These are phyloP conservation scores for Panicum miliaceum DNA, from an alignment of 176 grass and related monocot genomes.

Conservation along the genomic window DNA sequence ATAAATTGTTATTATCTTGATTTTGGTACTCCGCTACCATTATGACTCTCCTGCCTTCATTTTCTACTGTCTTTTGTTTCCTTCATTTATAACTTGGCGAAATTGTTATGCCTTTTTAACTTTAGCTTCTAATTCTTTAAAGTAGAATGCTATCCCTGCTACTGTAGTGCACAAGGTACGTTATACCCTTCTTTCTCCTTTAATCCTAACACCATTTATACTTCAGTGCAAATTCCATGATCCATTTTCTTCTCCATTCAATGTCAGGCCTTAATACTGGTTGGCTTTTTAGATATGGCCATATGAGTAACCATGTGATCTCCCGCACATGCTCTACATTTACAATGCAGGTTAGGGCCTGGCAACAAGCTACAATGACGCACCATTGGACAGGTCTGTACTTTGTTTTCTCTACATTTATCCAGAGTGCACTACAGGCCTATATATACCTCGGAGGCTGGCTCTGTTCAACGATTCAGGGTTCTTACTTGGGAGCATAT, in stretches of 20 bases:
- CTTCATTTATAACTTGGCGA: neutral
- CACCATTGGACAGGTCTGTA: neutral
- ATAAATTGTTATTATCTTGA: constrained; percentile 15
- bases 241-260: constrained; percentile 3
- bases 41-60: neutral
- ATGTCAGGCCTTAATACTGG: neutral
- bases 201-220: neutral
- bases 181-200: neutral
- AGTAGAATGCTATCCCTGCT: neutral
- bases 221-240: constrained; percentile 18
- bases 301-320: constrained; percentile 25
- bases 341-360: constrained; percentile 13
- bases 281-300: neutral
- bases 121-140: constrained; percentile 16
- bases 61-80: neutral
- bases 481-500: neutral
- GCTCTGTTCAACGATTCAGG: neutral
- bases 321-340: constrained; percentile 34
- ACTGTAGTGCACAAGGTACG: constrained; percentile 9
- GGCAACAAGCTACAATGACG: neutral
- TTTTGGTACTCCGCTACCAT: neutral
- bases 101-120: neutral
- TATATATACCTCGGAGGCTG: constrained; percentile 20
- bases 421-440: neutral
- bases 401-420: neutral